Conservation (phyloP, 75 land plant genomes). For the Picea sitchensis region DNA sequence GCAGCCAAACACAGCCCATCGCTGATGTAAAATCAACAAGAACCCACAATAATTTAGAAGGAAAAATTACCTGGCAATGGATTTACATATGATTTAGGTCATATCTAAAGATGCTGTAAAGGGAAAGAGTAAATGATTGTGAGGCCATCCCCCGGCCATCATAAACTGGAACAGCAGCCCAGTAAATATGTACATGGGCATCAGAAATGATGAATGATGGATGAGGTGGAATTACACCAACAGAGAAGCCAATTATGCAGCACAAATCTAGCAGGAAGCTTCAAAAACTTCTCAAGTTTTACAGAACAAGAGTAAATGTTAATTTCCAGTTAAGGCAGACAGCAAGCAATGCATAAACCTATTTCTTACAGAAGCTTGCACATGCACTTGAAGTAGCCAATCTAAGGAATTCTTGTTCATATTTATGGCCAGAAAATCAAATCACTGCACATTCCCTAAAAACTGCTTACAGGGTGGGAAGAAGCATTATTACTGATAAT, state of each 20-base stretch:
- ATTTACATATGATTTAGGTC: conserved; percentile 1
- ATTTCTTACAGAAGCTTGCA: conserved; percentile 1
- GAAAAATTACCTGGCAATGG: background rate
- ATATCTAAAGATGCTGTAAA: background rate
- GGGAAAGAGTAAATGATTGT: background rate
- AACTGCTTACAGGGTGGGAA: conserved; percentile 2
- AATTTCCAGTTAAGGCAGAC: background rate
- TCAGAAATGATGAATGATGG: background rate
- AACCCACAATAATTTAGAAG: background rate
- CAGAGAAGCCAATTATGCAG: conserved; percentile 4
- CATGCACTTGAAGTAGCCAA: background rate
- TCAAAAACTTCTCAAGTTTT: conserved; percentile 1
- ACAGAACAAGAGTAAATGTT: background rate
- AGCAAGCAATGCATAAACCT: background rate
- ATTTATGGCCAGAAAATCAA: conserved; percentile 5
- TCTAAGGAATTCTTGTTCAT: background rate
- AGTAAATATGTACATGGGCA: background rate
- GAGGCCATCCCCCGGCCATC: background rate
- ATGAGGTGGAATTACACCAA: conserved; percentile 1
- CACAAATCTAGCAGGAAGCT: background rate
- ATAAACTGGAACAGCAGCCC: no score
- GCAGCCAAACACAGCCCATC: background rate
- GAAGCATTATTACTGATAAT: background rate
- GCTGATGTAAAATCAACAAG: background rate
- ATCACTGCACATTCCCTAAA: background rate